phyloP scores from a whole-genome alignment of 2,329 filamentous ascomycete genomes.

The Penicillium hesseltinei region DNA sequence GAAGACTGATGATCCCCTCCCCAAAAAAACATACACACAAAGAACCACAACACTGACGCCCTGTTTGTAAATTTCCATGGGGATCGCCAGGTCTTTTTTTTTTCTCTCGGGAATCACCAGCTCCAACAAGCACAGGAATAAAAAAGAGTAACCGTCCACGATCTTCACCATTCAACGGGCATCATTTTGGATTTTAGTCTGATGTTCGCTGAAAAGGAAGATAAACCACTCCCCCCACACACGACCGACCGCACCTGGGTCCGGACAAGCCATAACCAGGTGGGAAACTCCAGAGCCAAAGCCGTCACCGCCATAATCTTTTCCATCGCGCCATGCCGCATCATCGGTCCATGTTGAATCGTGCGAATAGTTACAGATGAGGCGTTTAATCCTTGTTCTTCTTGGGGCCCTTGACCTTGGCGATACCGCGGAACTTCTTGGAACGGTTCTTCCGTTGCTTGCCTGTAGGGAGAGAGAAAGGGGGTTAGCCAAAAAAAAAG shows the following conservation, averaged over 20 bases:
- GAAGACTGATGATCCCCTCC: conserved; percentile 21
- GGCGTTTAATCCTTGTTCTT: conserved; percentile 76
- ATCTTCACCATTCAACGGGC: conserved; percentile 15
- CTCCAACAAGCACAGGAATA: conserved; percentile 13
- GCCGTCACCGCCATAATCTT: conserved; percentile 25
- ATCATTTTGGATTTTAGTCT: conserved; percentile 16
- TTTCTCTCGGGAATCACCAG: conserved; percentile 10
- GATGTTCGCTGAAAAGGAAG: conserved; percentile 16
- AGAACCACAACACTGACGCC: conserved; percentile 26
- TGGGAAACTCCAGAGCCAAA: conserved; percentile 23
- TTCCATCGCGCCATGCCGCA: conserved; percentile 20
- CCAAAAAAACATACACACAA: conserved; percentile 20
- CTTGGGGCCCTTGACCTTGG: conserved; percentile 97
- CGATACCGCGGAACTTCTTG: conserved; percentile 97
- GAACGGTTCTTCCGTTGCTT: conserved; percentile 99
- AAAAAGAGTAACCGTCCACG: conserved; percentile 13
- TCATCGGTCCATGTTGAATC: conserved; percentile 21
- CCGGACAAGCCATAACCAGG: conserved; percentile 11
- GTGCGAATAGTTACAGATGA: conserved; percentile 18
- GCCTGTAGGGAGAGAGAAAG: conserved; percentile 58
- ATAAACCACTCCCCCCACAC: conserved; percentile 14
- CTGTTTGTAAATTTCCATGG: conserved; percentile 12
- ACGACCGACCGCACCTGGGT: conserved; percentile 12
- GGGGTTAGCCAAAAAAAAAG: conserved; percentile 2
- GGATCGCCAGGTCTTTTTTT: conserved; percentile 21